Conservation (phyloP, 768 basidiomycete species). For the Boletus subparvulus region DNA sequence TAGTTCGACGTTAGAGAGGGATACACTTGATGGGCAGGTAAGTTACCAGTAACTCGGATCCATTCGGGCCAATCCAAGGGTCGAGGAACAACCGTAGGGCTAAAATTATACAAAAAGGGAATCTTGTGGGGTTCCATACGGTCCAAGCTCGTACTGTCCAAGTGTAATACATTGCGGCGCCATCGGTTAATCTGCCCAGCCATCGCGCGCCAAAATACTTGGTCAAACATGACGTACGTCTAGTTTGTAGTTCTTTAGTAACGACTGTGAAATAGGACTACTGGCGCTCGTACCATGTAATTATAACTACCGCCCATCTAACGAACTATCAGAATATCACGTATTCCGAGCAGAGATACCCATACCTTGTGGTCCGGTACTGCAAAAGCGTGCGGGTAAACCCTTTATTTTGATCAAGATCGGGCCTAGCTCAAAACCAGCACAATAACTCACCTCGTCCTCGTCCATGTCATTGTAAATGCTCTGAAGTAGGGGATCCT, state of each 20-base stretch:
- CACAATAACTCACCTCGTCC: constrained; percentile 60
- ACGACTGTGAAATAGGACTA: background rate
- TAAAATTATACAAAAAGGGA: constrained; percentile 98
- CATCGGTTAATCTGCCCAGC: constrained; percentile 94
- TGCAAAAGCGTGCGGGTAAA: constrained; percentile 97
- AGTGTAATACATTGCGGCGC: constrained; percentile 72
- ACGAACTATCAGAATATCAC: constrained; percentile 16
- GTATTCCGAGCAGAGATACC: constrained; percentile 1
- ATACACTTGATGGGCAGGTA: constrained; percentile 4
- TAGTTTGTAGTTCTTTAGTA: constrained; percentile 28
- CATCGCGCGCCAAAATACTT: constrained; percentile 96
- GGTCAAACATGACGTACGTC: constrained; percentile 97
- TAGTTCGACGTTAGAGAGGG: constrained; percentile 28
- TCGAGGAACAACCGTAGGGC: constrained; percentile 84
- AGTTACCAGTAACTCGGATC: constrained; percentile 86
- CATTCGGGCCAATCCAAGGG: constrained; percentile 99
- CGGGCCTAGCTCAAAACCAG: background rate
- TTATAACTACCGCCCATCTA: constrained; percentile 97
- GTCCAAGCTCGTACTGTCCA: constrained; percentile 84
- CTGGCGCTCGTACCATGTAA: constrained; percentile 74
- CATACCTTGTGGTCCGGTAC: constrained; percentile 91
- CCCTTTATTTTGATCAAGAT: constrained; percentile 43
- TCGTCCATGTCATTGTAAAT: constrained; percentile 98
- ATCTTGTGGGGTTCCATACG: constrained; percentile 98
- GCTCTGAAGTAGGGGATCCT: constrained; percentile 92